These are phyloP conservation scores for Lepidopterella palustris DNA, from an alignment of 495 filamentous ascomycete species.

Conservation along the genomic window DNA sequence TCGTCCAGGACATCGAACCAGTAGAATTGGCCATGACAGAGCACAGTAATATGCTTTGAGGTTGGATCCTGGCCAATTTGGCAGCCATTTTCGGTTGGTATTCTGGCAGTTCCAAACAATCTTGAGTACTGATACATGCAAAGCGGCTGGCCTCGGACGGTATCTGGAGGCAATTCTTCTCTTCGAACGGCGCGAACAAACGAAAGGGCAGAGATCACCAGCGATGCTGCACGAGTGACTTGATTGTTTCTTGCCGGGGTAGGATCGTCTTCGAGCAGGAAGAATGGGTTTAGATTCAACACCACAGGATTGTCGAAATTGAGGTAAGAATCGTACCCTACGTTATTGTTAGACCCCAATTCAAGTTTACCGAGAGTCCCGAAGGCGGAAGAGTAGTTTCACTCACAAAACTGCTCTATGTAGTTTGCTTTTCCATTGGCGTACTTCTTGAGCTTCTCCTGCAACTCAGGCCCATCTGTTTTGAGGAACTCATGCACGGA, in stretches of 20 bases:
- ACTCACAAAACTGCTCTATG: conserved; percentile 97
- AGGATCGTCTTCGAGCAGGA: conserved; percentile 94
- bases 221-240: conserved; percentile 86
- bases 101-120: conserved; percentile 88
- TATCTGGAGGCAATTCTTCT: conserved; percentile 91
- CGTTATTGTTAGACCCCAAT: background rate
- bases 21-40: conserved; percentile 95
- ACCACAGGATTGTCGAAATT: conserved; percentile 98
- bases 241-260: conserved; percentile 94
- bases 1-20: conserved; percentile 98
- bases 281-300: conserved; percentile 95
- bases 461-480: conserved; percentile 74
- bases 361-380: background rate
- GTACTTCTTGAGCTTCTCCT: conserved; percentile 88
- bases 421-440: conserved; percentile 90
- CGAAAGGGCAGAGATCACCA: conserved; percentile 81
- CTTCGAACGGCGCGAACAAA: conserved; percentile 91
- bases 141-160: conserved; percentile 68
- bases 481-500: conserved; percentile 82
- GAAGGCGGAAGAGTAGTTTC: no score
- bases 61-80: conserved; percentile 88
- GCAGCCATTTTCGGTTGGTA: conserved; percentile 92
- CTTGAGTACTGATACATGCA: conserved; percentile 98
- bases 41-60: conserved; percentile 85
- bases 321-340: conserved; percentile 98